Percentiles rank a stretch among this genome's conserved stretches.
These are phyloP conservation scores for Pezicula neosporulosa DNA, from an alignment of 2,329 filamentous ascomycete genomes.

Conservation along the genomic window DNA sequence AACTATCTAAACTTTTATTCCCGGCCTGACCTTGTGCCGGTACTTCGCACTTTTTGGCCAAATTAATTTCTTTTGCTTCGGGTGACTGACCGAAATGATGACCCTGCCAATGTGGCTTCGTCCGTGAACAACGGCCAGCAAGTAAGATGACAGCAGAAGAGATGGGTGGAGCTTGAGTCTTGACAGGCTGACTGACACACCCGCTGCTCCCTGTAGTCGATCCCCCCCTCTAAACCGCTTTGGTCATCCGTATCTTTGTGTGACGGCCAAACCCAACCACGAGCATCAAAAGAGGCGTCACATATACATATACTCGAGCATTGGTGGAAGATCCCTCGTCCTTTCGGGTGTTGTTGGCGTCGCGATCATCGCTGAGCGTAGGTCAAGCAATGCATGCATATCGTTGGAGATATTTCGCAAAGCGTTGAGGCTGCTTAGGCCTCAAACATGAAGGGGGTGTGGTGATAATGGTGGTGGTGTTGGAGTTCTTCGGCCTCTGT, in stretches of 20 bases:
- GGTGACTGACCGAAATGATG: slow-evolving; percentile 6
- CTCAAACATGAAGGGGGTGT: too few species aligned
- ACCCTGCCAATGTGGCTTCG: slow-evolving; percentile 8
- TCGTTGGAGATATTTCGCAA: too few species aligned
- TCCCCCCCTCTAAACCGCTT: slow-evolving; percentile 13
- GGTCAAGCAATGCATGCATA: too few species aligned
- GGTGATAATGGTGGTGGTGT: too few species aligned
- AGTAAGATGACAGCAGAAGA: neutral
- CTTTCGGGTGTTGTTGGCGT: slow-evolving; percentile 1
- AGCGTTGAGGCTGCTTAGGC: too few species aligned
- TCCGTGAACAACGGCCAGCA: neutral
- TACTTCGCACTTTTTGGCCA: neutral
- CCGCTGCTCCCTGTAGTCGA: slow-evolving; percentile 21
- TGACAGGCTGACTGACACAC: slow-evolving; percentile 12
- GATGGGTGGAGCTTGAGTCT: slow-evolving; percentile 8
- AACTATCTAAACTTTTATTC: neutral
- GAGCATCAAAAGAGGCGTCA: slow-evolving; percentile 4
- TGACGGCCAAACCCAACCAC: slow-evolving; percentile 3
- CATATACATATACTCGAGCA: slow-evolving; percentile 6
- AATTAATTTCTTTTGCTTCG: slow-evolving; percentile 1
- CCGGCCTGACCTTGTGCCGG: neutral
- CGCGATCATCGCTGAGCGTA: too few species aligned
- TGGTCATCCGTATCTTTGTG: slow-evolving; percentile 15
- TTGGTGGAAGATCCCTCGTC: slow-evolving; percentile 10
- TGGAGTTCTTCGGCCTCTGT: too few species aligned